These are phyloP conservation scores for Nigrospora oryzae DNA, from an alignment of 2,329 filamentous ascomycete species.

Conservation along the genomic window DNA sequence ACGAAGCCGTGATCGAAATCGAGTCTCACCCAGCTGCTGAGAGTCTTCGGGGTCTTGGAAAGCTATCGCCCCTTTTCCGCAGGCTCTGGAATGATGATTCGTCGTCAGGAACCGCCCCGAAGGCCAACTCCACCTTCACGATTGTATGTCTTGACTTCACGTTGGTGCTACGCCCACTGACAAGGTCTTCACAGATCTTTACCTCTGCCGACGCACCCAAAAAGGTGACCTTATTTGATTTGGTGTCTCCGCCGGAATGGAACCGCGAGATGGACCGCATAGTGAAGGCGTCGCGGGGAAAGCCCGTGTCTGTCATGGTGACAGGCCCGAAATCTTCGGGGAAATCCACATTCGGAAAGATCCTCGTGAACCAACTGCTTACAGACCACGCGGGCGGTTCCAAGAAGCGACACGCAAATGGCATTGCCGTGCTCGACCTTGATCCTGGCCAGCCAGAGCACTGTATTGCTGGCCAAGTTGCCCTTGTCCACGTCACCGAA, in stretches of 20 bases:
- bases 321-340: conserved; percentile 66
- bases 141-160: conserved; percentile 32
- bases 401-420: conserved; percentile 12
- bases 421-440: conserved; percentile 59
- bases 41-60: conserved; percentile 44
- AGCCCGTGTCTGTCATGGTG: conserved; percentile 41
- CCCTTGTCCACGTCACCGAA: conserved; percentile 50
- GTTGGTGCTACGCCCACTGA: conserved; percentile 1
- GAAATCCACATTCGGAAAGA: conserved; percentile 65
- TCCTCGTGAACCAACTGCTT: conserved; percentile 60
- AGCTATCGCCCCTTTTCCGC: conserved; percentile 57
- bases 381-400: conserved; percentile 28
- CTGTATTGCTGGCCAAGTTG: conserved; percentile 59
- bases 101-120: conserved; percentile 14
- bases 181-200: conserved; percentile 33
- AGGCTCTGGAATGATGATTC: conserved; percentile 53
- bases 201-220: conserved; percentile 44
- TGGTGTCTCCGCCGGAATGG: conserved; percentile 51
- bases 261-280: conserved; percentile 48
- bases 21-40: conserved; percentile 39
- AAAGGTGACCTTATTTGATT: conserved; percentile 39
- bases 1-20: conserved; percentile 42
- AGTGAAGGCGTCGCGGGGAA: conserved; percentile 23
- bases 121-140: conserved; percentile 30
- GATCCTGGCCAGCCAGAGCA: conserved; percentile 75